These are phyloP conservation scores for Rhodomyrtus psidioides DNA, from an alignment of 441 rosid species.

Conservation along the genomic window DNA sequence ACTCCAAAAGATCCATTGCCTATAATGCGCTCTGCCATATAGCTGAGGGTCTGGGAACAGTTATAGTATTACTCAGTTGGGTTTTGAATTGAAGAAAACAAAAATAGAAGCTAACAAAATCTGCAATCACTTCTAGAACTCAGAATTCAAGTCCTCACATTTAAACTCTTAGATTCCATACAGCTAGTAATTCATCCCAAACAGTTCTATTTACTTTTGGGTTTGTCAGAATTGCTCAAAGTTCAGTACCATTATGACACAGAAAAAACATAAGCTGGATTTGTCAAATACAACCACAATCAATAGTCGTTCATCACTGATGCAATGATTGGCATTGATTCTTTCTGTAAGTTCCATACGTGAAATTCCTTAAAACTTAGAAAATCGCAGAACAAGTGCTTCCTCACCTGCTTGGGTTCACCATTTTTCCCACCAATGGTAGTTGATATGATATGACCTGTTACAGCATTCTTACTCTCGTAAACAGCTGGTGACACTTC, in stretches of 20 bases:
- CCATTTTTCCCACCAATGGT: conserved; percentile 71
- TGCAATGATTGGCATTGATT: not conserved
- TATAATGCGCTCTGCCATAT: conserved; percentile 97
- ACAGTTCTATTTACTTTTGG: not conserved
- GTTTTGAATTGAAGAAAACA: not conserved
- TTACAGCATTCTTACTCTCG: conserved; percentile 46
- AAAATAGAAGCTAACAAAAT: not conserved
- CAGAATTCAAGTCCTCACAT: not conserved
- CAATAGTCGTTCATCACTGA: not conserved
- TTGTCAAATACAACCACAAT: not conserved
- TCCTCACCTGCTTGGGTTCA: conserved; percentile 53
- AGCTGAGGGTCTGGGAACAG: conserved; percentile 76
- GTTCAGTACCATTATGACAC: not conserved
- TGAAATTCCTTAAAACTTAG: not conserved
- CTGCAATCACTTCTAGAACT: not conserved
- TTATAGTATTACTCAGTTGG: not conserved
- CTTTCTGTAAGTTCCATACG: not conserved
- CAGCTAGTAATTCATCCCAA: not conserved
- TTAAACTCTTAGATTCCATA: not conserved
- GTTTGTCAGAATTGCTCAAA: not conserved
- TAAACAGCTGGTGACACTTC: conserved; percentile 49
- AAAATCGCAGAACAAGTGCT: not conserved
- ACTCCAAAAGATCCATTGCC: conserved; percentile 97
- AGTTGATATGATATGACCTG: conserved; percentile 62
- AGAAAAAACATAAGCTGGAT: not conserved